A percentile compares a stretch with the other conserved stretches of the same genome.
Evolutionary conservation across 108 stramenopile genomes (phyloP).

Genomic region (Skeletonema tropicum): DNA sequence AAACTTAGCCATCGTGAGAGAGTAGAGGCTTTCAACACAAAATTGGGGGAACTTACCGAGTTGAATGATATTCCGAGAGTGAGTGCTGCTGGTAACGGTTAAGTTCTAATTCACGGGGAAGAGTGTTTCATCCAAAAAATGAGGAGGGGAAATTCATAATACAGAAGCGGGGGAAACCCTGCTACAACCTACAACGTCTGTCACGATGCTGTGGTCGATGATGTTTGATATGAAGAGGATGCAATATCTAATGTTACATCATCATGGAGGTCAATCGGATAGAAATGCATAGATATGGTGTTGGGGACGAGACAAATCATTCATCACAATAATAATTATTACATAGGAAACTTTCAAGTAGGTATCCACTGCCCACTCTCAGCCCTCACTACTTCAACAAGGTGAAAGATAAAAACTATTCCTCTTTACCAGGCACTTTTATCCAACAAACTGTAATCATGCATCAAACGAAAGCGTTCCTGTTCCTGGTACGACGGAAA

Average conservation of each 20-base stretch:
- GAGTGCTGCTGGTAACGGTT: constrained; percentile 81
- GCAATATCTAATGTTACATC: no score
- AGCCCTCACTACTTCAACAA: no score
- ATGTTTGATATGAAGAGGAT: no score
- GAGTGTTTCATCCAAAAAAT: no score
- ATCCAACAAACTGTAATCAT: constrained; percentile 39
- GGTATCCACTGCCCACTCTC: constrained; percentile 4
- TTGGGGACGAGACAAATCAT: neutral
- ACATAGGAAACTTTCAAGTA: neutral
- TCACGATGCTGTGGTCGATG: no score
- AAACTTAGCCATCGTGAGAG: constrained; percentile 45
- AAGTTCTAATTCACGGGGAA: constrained; percentile 5
- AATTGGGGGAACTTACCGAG: constrained; percentile 75
- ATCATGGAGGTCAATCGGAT: no score
- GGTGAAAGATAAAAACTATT: neutral
- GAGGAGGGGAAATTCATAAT: neutral
- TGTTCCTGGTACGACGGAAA: constrained; percentile 32
- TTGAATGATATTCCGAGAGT: constrained; percentile 88
- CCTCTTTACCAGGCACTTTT: constrained; percentile 22
- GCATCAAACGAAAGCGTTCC: constrained; percentile 30
- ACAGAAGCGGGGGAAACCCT: neutral
- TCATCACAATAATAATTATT: neutral
- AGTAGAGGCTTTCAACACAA: constrained; percentile 84
- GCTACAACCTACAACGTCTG: no score
- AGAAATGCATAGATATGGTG: no score